Evolutionary conservation across 2,329 filamentous ascomycete genomes (phyloP), one percentile per base, ranked within the genome.

Genomic region (Spiromastix sp.): DNA sequence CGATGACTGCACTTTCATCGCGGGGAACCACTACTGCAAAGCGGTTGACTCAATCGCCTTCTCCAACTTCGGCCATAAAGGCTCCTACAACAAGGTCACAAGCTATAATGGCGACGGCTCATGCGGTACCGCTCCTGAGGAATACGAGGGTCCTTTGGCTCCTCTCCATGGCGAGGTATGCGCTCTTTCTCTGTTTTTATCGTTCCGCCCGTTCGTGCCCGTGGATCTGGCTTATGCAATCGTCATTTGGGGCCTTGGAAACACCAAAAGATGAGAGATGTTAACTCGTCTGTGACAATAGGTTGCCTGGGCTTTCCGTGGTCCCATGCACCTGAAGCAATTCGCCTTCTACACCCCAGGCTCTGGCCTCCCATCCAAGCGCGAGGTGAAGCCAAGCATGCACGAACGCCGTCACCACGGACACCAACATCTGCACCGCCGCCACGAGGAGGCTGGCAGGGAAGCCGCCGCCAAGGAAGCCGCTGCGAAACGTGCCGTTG

Each of bases 281-380:
- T 7, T n/a, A n/a, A n/a, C n/a, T n/a, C n/a, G n/a, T n/a, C n/a
- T n/a, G n/a, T n/a, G n/a, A 19, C n/a, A 18, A 1, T 40, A 85
- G 80, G 65, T 86, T 19, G 83, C 80, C 1, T 57, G 84, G 42
- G 78, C 85, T 54, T 68, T 86, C 50, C 77, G 81, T 46, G 83
- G 82, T 3, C 81, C 82, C 1, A 55, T 83, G 46, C 60, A 71
- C 25, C 53, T 87, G 20, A 75, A 74, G 50, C 70, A 82, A 45
- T 67, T 85, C 36, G 82, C 80, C 8, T 76, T 77, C 36, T 87
- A 85, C 57, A 69, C 66, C 30, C 68, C 74, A n/a, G 62, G 62
- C 15, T 42, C 42, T 16, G 41, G 40, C 12, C 41, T 38, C 16
- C n/a, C n/a, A n/a, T 49, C 48, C 25, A 68, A 66, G 52, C 58